Conservation (phyloP, 2,329 filamentous ascomycete genomes). For the Xylariaceae sp. region DNA sequence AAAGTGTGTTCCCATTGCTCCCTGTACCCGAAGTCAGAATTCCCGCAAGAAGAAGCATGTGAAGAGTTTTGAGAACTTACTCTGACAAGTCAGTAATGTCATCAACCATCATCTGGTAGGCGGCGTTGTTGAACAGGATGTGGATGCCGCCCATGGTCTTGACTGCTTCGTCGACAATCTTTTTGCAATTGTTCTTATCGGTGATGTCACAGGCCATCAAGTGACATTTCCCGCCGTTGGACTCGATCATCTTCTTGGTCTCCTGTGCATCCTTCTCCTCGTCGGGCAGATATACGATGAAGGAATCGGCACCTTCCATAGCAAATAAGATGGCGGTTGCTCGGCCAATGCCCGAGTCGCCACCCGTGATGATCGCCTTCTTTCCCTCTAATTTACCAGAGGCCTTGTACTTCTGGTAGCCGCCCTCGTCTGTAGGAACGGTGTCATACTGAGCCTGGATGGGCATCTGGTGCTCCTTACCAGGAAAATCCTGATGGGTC, state of each 20-base stretch:
- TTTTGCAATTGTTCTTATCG: conserved; percentile 63
- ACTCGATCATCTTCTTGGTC: conserved; percentile 67
- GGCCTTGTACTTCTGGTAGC: conserved; percentile 66
- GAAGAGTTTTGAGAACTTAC: conserved; percentile 35
- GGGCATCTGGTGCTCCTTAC: conserved; percentile 44
- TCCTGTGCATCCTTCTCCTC: conserved; percentile 74
- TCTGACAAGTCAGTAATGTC: conserved; percentile 69
- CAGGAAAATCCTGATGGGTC: conserved; percentile 37
- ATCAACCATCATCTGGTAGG: conserved; percentile 69
- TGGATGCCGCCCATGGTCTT: conserved; percentile 65
- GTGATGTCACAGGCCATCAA: conserved; percentile 62
- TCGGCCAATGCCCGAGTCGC: conserved; percentile 75
- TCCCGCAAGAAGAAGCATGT: background rate
- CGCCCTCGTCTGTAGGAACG: conserved; percentile 63
- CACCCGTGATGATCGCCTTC: conserved; percentile 75
- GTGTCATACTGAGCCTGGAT: conserved; percentile 58
- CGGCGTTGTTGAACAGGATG: conserved; percentile 71
- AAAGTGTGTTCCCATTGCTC: conserved; percentile 80
- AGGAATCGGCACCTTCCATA: conserved; percentile 71
- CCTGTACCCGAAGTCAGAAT: conserved; percentile 31
- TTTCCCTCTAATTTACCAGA: conserved; percentile 72
- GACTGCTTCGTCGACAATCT: conserved; percentile 62
- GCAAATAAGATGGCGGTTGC: conserved; percentile 73
- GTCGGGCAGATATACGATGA: conserved; percentile 70
- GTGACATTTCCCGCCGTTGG: conserved; percentile 61